phyloP scores from a whole-genome alignment of 1,139 yeast genomes.

The Suhomyces bokatorum region DNA sequence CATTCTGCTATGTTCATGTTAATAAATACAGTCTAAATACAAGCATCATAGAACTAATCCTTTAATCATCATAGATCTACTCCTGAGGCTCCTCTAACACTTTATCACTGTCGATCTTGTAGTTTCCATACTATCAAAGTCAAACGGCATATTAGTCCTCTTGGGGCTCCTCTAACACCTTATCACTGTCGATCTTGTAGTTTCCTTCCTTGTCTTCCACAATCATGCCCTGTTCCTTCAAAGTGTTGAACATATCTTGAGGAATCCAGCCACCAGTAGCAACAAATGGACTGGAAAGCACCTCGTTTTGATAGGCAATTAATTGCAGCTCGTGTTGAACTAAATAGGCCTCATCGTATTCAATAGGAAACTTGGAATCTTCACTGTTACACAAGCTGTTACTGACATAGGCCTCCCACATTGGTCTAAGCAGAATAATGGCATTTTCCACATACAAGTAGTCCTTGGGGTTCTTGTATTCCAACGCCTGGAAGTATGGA shows the following conservation, averaged over 20 bases:
- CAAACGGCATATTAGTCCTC: too few relatives aligned
- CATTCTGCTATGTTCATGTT: not conserved
- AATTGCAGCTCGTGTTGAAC: conserved; percentile 59
- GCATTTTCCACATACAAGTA: conserved; percentile 66
- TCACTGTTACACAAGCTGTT: conserved; percentile 56
- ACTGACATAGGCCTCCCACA: conserved; percentile 71
- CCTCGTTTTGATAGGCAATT: conserved; percentile 65
- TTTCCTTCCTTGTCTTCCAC: conserved; percentile 38
- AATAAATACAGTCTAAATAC: conserved; percentile 1
- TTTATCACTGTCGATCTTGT: conserved; percentile 40
- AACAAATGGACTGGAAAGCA: conserved; percentile 75
- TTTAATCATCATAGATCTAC: too few relatives aligned
- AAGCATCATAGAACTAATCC: not conserved
- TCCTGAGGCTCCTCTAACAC: conserved; percentile 24
- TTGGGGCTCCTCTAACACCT: conserved; percentile 26
- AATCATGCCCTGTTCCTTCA: conserved; percentile 67
- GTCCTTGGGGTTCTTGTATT: conserved; percentile 62
- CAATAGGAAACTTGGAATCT: conserved; percentile 56
- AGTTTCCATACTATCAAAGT: too few relatives aligned
- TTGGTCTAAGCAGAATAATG: conserved; percentile 68
- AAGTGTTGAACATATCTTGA: conserved; percentile 79
- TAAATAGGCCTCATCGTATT: conserved; percentile 54
- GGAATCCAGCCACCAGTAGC: conserved; percentile 97
- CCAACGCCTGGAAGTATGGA: conserved; percentile 66
- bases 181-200: conserved; percentile 41